phyloP scores from a whole-genome alignment of 169 alveolate genomes.

The Neospora caninum region DNA sequence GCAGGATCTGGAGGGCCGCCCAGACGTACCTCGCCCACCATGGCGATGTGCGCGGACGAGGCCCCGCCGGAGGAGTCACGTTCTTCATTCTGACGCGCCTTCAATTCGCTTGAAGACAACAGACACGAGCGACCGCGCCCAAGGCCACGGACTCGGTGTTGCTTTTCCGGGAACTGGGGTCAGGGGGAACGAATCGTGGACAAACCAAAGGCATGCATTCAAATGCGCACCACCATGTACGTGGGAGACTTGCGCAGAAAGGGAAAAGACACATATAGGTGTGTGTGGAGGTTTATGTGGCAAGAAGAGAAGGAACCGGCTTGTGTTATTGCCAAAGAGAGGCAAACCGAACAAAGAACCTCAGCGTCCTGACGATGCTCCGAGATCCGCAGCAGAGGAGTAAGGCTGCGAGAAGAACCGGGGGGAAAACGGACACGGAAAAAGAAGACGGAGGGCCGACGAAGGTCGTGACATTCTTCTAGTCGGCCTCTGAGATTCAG shows the following conservation, averaged over 20 bases:
- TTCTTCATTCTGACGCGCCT: neutral
- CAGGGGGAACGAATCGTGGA: too few species aligned
- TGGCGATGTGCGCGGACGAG: neutral
- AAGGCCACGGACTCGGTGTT: too few species aligned
- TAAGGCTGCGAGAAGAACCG: neutral
- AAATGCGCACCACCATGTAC: too few species aligned
- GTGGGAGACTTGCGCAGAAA: too few species aligned
- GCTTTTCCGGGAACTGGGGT: too few species aligned
- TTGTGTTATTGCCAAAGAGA: too few species aligned
- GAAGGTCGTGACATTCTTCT: neutral
- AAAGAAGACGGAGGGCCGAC: neutral
- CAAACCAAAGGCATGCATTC: too few species aligned
- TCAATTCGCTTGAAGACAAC: neutral
- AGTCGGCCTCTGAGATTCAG: too few species aligned
- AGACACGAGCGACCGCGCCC: neutral
- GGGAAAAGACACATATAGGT: too few species aligned
- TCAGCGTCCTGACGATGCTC: neutral
- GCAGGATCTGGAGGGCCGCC: neutral
- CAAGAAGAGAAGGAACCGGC: too few species aligned
- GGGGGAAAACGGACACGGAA: neutral
- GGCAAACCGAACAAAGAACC: too few species aligned
- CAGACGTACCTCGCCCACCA: constrained; percentile 15
- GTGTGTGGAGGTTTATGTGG: too few species aligned
- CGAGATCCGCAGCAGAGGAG: neutral
- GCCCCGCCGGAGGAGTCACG: neutral